Evolutionary conservation across 176 grass and related monocot genomes (phyloP).

Genomic region (Microstegium vimineum): DNA sequence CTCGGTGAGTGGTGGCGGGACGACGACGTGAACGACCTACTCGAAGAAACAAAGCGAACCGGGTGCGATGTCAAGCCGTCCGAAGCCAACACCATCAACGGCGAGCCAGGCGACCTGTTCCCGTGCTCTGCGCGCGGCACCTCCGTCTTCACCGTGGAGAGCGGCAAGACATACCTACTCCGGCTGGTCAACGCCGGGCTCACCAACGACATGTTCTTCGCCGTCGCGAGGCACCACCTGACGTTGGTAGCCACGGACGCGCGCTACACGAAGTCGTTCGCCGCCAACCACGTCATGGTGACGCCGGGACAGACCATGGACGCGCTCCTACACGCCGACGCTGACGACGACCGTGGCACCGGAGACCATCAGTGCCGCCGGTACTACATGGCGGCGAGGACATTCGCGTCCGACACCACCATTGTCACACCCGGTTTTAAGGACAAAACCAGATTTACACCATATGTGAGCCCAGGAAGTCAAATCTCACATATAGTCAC

Average conservation of each 20-base stretch:
- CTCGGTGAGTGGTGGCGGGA: slow-evolving; percentile 48
- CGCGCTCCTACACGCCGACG: slow-evolving; percentile 26
- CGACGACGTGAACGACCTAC: neutral
- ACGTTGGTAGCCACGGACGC: slow-evolving; percentile 30
- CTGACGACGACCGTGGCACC: neutral
- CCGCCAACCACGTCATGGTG: slow-evolving; percentile 14
- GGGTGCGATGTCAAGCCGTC: slow-evolving; percentile 19
- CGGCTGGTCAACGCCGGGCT: slow-evolving; percentile 58
- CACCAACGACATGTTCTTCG: slow-evolving; percentile 49
- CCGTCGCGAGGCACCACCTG: slow-evolving; percentile 47
- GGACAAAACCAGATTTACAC: no score
- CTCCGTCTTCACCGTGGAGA: slow-evolving; percentile 21
- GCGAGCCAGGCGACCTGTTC: slow-evolving; percentile 30
- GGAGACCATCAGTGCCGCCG: neutral
- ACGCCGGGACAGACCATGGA: slow-evolving; percentile 31
- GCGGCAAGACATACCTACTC: slow-evolving; percentile 63
- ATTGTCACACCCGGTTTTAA: no score
- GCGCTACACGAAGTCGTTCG: neutral
- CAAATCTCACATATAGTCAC: no score
- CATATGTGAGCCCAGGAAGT: no score
- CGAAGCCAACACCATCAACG: slow-evolving; percentile 53
- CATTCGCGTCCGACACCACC: neutral
- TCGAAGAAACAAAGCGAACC: neutral
- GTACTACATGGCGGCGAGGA: slow-evolving; percentile 41
- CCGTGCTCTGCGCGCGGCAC: neutral